Conservation (phyloP, 2,329 filamentous ascomycete species). For the Tolypocladium pustulatum region DNA sequence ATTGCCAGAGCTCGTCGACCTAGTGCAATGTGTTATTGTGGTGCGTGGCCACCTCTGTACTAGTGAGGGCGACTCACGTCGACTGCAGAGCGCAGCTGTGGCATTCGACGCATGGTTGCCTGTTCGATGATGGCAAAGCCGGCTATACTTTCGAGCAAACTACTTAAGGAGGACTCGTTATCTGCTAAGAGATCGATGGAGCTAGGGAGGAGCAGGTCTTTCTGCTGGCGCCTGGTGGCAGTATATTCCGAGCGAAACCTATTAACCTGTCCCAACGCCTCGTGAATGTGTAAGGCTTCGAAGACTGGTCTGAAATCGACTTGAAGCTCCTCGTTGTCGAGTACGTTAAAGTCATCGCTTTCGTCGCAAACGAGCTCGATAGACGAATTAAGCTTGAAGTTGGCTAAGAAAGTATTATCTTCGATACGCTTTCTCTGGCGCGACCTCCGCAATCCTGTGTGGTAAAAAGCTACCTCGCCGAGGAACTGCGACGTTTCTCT, state of each 20-base stretch:
- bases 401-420: slow-evolving; percentile 60
- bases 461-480: slow-evolving; percentile 92
- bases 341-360: slow-evolving; percentile 85
- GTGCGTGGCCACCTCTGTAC: too few species aligned
- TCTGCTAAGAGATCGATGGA: slow-evolving; percentile 70
- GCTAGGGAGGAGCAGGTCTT: slow-evolving; percentile 74
- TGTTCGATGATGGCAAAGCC: slow-evolving; percentile 96
- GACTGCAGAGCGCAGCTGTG: slow-evolving; percentile 68
- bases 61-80: slow-evolving; percentile 49
- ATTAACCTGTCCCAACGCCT: slow-evolving; percentile 84
- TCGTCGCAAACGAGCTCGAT: slow-evolving; percentile 95
- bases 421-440: slow-evolving; percentile 77
- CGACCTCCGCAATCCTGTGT: slow-evolving; percentile 77
- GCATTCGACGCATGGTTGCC: slow-evolving; percentile 78
- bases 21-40: slow-evolving; percentile 19
- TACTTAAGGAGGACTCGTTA: slow-evolving; percentile 78
- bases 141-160: slow-evolving; percentile 85
- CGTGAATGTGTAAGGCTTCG: slow-evolving; percentile 92
- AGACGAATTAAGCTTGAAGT: slow-evolving; percentile 89
- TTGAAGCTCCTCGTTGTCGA: slow-evolving; percentile 90
- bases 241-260: slow-evolving; percentile 87
- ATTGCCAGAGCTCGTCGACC: slow-evolving; percentile 97
- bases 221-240: slow-evolving; percentile 81
- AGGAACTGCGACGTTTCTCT: slow-evolving; percentile 95
- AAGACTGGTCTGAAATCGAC: slow-evolving; percentile 93